phyloP scores from a whole-genome alignment of 345 rosid genomes.

The Garcia nutans region DNA sequence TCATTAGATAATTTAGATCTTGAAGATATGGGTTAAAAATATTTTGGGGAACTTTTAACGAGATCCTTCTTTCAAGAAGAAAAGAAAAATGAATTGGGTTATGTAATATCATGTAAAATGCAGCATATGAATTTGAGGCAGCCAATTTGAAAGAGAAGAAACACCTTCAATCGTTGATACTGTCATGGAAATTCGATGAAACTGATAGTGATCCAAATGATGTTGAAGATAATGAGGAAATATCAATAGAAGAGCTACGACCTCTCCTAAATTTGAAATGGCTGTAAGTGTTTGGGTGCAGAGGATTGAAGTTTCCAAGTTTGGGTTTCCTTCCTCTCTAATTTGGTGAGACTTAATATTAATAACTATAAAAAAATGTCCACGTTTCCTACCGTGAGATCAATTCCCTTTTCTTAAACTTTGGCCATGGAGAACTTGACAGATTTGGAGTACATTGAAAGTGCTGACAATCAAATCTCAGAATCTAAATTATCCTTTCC shows the following conservation, averaged over 20 bases:
- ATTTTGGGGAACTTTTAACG: constrained; percentile 7
- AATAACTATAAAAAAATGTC: neutral
- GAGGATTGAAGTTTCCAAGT: constrained; percentile 6
- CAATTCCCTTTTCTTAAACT: constrained; percentile 4
- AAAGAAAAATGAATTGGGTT: neutral
- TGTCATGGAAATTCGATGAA: too few species aligned
- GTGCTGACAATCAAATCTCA: too few species aligned
- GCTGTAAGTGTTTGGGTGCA: neutral
- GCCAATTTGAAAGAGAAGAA: neutral
- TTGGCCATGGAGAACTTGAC: neutral
- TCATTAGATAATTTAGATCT: neutral
- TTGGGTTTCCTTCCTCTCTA: constrained; percentile 3
- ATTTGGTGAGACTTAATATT: neutral
- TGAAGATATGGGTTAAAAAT: constrained; percentile 13
- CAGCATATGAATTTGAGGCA: neutral
- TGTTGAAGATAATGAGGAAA: too few species aligned
- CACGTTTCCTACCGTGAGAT: neutral
- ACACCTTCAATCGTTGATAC: too few species aligned
- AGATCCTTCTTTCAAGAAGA: constrained; percentile 13
- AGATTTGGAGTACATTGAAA: constrained; percentile 6
- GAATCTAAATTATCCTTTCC: neutral
- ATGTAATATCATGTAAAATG: neutral
- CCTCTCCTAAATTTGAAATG: neutral
- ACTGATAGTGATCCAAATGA: too few species aligned
- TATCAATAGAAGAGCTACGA: too few species aligned